Evolutionary conservation across 805 yeast genomes (phyloP), one percentile per base, ranked within the genome.

Genomic region (Wickerhamiella kazuoi): DNA sequence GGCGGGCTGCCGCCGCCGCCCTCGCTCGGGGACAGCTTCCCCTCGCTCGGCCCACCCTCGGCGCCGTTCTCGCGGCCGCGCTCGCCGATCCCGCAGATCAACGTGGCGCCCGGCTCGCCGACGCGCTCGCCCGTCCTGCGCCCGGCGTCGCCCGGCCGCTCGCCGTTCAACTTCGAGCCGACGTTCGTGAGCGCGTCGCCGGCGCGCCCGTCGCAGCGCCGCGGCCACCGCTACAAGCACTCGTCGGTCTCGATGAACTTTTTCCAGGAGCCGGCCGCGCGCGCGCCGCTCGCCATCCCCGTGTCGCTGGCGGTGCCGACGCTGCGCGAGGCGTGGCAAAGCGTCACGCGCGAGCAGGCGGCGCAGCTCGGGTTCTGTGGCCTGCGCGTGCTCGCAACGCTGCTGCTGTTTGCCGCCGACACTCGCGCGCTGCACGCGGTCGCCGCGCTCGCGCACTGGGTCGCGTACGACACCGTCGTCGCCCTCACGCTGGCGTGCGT

Each of bases 201-300:
- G 5, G 38, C 41, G 18, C 41, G 44, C 18, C 43, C 57, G 7
- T 48, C 46, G 26, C 67, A 62, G 42, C 75, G 98, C 64, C 74
- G 86, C 49, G 98, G 98, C 5, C 98, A 87, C 58, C 71, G 87
- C 49, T 87, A 87, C 55, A 87, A 87, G 55, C 97, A 87, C 57
- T 84, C 96, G 2, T 84, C 95, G 7, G 94, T 87, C 4, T 83
- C 94, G 4, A 79, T 87, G 90, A 86, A 87, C 56, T 69, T 87
- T 55, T 87, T 90, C 55, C 94, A 82, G 57, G 96, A 87, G 52
- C 94, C 96, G 1, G 79, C 84, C 14, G 72, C 66, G 31, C 65
- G 76, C 29, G 75, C 79, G 3, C 79, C 84, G 1, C 59, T 65
- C 28, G 65, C 72, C 32, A 61, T 75, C 15, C 81, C 84, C 0